Evolutionary conservation across 1,139 yeast species (phyloP).

Genomic region (Taphrina populina): DNA sequence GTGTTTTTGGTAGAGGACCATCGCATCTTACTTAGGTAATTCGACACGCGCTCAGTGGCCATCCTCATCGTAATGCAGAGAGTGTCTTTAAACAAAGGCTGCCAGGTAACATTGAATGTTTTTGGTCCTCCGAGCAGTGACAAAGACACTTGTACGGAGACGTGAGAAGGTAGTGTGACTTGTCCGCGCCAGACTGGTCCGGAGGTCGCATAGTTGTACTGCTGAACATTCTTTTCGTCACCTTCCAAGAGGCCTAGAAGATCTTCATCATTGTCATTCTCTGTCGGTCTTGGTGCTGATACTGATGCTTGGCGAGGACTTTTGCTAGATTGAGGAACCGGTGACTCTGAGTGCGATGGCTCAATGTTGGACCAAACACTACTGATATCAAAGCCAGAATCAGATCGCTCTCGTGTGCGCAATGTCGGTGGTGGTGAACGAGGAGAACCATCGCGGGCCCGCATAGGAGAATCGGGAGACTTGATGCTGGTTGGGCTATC

Average conservation of each 20-base stretch:
- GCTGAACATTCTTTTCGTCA: conserved; percentile 24
- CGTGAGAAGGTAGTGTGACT: conserved; percentile 57
- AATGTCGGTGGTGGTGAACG: neutral
- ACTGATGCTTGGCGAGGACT: neutral
- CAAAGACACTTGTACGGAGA: conserved; percentile 52
- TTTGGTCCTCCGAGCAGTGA: conserved; percentile 51
- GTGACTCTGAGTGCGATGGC: neutral
- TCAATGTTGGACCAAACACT: conserved; percentile 26
- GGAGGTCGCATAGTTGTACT: neutral
- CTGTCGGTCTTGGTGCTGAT: neutral
- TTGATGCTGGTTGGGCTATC: conserved; percentile 4
- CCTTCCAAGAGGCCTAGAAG: conserved; percentile 7
- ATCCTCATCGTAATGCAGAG: conserved; percentile 53
- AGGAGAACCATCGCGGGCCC: neutral
- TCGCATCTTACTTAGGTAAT: conserved; percentile 52
- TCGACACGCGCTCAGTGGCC: conserved; percentile 55
- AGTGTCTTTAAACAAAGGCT: conserved; percentile 37
- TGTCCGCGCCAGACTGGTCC: conserved; percentile 56
- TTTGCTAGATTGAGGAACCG: neutral
- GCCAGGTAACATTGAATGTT: conserved; percentile 39
- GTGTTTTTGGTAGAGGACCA: conserved; percentile 55
- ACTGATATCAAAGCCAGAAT: conserved; percentile 25
- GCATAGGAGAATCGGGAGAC: conserved; percentile 7
- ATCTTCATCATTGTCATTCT: conserved; percentile 16
- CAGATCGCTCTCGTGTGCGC: conserved; percentile 8